Conservation (phyloP, 495 filamentous ascomycete species). For the Aspergillus nanangensis region DNA sequence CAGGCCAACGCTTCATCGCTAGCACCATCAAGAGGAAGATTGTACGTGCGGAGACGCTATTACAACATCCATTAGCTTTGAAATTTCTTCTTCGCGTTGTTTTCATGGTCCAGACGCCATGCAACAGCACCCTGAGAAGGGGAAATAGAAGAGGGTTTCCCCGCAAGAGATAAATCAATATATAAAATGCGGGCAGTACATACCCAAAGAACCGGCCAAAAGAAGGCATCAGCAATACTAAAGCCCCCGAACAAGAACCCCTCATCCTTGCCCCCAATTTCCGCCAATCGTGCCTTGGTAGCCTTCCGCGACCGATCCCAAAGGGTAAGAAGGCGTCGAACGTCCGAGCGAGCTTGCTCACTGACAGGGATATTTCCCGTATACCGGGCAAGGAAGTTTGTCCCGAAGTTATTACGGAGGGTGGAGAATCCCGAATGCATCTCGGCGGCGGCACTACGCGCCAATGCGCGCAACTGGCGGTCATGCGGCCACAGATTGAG, state of each 20-base stretch:
- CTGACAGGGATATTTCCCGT: slow-evolving; percentile 26
- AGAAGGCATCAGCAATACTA: slow-evolving; percentile 44
- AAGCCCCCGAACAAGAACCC: slow-evolving; percentile 35
- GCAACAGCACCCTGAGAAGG: too few species aligned
- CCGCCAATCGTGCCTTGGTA: slow-evolving; percentile 19
- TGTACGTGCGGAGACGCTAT: slow-evolving; percentile 43
- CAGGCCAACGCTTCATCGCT: slow-evolving; percentile 33
- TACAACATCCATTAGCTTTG: slow-evolving; percentile 4
- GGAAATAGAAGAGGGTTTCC: too few species aligned
- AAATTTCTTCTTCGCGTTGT: too few species aligned
- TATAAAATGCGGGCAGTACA: neutral
- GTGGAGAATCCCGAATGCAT: slow-evolving; percentile 52
- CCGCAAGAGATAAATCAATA: neutral
- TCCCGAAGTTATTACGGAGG: slow-evolving; percentile 37
- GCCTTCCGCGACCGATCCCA: slow-evolving; percentile 15
- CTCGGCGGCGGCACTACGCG: slow-evolving; percentile 45
- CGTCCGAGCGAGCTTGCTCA: slow-evolving; percentile 21
- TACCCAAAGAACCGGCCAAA: slow-evolving; percentile 13
- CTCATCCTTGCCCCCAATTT: slow-evolving; percentile 10
- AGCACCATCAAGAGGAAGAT: slow-evolving; percentile 33
- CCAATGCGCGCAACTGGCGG: slow-evolving; percentile 39
- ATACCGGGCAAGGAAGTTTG: slow-evolving; percentile 40
- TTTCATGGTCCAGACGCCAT: too few species aligned
- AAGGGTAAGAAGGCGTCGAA: slow-evolving; percentile 28
- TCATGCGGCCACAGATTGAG: slow-evolving; percentile 43